Percentiles rank a stretch among this genome's conserved stretches.
These are phyloP conservation scores for Chloranthus sessilifolius DNA, from an alignment of 164 flowering plant species.

Conservation along the genomic window DNA sequence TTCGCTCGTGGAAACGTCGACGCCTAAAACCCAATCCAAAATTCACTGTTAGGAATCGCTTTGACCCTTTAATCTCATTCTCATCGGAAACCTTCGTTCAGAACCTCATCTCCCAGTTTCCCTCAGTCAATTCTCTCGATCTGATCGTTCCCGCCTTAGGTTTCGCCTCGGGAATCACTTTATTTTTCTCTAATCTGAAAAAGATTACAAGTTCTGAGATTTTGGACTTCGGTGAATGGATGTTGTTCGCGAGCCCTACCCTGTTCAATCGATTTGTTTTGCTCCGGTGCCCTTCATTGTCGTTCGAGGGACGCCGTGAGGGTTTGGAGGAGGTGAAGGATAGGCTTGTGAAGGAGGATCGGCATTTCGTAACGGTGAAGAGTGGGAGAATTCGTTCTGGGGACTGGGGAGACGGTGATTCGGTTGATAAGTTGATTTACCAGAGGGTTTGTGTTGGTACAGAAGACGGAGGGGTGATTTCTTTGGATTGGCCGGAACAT, in stretches of 20 bases:
- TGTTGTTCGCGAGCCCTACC: constrained; percentile 71
- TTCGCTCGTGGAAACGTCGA: constrained; percentile 26
- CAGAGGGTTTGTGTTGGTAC: constrained; percentile 67
- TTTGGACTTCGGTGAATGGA: constrained; percentile 58
- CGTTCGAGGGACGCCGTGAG: constrained; percentile 39
- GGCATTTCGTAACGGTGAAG: constrained; percentile 56
- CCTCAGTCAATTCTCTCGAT: constrained; percentile 30
- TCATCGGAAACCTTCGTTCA: constrained; percentile 20
- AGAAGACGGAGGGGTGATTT: constrained; percentile 82
- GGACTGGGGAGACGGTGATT: neutral
- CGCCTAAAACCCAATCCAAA: constrained; percentile 19
- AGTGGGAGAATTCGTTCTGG: constrained; percentile 38
- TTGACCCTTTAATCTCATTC: neutral
- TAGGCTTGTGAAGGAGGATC: constrained; percentile 56
- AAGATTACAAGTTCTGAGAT: neutral
- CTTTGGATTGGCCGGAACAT: constrained; percentile 85
- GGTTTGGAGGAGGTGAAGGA: constrained; percentile 46
- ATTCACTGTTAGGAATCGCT: neutral
- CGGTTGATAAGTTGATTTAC: constrained; percentile 36
- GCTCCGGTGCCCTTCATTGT: constrained; percentile 76
- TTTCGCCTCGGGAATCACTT: constrained; percentile 39
- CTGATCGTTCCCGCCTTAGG: constrained; percentile 56
- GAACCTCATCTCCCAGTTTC: constrained; percentile 30
- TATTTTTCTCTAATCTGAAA: constrained; percentile 21
- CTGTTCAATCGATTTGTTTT: constrained; percentile 86